Conservation (phyloP, 495 filamentous ascomycete genomes). For the Usnea hakonensis region DNA sequence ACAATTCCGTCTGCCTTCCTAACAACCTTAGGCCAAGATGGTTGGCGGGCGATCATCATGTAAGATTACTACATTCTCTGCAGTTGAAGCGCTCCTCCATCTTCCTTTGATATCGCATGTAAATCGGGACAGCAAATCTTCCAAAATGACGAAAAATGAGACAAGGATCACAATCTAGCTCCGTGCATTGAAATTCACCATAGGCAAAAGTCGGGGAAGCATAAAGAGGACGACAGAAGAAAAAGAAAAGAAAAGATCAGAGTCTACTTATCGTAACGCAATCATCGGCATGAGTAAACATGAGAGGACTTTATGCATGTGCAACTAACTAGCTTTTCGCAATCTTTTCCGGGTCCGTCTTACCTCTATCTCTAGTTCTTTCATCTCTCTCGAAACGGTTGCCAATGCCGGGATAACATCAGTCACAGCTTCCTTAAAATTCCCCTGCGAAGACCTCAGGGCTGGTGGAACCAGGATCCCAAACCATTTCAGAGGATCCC, state of each 20-base stretch:
- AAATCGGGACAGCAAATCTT: too few species aligned
- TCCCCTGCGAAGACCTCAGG: conserved; percentile 52
- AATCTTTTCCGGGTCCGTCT: conserved; percentile 22
- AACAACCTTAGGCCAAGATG: not conserved
- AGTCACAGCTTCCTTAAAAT: conserved; percentile 36
- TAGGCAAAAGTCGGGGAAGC: too few species aligned
- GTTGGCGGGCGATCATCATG: too few species aligned
- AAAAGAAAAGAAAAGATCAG: too few species aligned
- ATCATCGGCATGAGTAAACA: not conserved
- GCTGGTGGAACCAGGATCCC: conserved; percentile 56
- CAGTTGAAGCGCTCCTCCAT: too few species aligned
- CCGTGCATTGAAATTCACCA: too few species aligned
- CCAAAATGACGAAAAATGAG: too few species aligned
- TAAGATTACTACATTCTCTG: too few species aligned
- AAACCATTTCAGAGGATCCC: conserved; percentile 62
- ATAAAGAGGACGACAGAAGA: too few species aligned
- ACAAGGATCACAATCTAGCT: too few species aligned
- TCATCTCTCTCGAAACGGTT: conserved; percentile 59
- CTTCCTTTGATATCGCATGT: too few species aligned
- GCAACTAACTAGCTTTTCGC: conserved; percentile 11
- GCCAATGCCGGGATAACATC: conserved; percentile 34
- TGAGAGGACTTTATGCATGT: not conserved
- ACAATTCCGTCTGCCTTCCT: not conserved
- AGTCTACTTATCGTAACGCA: too few species aligned
- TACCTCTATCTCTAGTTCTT: conserved; percentile 58